These are phyloP conservation scores for Plasmodium coatneyi DNA, from an alignment of 169 alveolate species.

Conservation along the genomic window DNA sequence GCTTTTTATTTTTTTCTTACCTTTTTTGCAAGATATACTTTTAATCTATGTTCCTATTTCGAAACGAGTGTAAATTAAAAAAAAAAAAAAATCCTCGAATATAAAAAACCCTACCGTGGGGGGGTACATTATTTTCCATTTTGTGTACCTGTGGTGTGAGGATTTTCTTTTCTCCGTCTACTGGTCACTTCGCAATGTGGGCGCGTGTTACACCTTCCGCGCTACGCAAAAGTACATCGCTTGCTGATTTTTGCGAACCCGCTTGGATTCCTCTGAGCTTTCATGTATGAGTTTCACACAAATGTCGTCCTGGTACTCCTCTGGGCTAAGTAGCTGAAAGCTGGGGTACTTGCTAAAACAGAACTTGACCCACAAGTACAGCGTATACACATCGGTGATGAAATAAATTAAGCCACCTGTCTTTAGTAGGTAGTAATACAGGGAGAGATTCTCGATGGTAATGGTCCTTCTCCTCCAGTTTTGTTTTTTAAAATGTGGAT, in stretches of 20 bases:
- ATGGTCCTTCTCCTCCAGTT: slow-evolving; percentile 91
- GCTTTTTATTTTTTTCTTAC: neutral
- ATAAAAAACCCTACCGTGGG: neutral
- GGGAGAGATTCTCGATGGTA: slow-evolving; percentile 80
- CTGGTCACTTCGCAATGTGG: neutral
- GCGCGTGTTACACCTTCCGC: slow-evolving; percentile 9
- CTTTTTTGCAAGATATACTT: neutral
- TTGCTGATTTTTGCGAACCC: slow-evolving; percentile 75
- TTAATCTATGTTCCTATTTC: neutral
- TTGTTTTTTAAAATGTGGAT: slow-evolving; percentile 91
- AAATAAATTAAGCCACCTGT: slow-evolving; percentile 80
- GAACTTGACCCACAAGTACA: slow-evolving; percentile 84
- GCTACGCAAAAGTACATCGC: slow-evolving; percentile 75
- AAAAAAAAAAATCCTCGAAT: neutral
- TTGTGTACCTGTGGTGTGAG: neutral
- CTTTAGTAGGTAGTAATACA: slow-evolving; percentile 82
- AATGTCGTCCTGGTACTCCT: slow-evolving; percentile 71
- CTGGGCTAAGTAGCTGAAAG: slow-evolving; percentile 75
- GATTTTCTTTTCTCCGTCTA: neutral
- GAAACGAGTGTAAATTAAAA: neutral
- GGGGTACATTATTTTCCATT: neutral
- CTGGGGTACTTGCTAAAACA: slow-evolving; percentile 78
- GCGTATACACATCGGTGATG: slow-evolving; percentile 90
- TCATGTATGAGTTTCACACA: slow-evolving; percentile 76
- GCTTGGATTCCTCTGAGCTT: slow-evolving; percentile 78